Base-by-base conservation (phyloP, 768 basidiomycete genomes). In the Mycena galopus region DNA sequence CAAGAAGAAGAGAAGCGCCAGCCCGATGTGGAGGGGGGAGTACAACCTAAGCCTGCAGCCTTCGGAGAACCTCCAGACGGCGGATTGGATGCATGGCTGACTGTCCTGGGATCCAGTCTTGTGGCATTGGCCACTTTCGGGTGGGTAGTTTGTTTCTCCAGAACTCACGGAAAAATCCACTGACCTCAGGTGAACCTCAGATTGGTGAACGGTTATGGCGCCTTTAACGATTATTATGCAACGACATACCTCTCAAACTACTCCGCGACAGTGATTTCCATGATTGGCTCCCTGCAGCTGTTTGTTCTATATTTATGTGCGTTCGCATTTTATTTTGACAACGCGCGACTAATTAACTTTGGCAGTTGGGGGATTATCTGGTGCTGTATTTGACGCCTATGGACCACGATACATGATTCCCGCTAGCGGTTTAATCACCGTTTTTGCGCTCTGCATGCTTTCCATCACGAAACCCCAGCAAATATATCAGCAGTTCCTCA, bases 151-250 rank as follows among this genome's bases (percentile, higher is more conserved):
- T 64, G 14, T 2, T 11, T n/a, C 21, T 44, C 8, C 23, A 6
- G 12, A 33, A 17, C 16, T 29, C 35, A 10, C 4, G 30, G 27
- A 39, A 39, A 7, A 8, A 37, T 39, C 2, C 21, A 30, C 21
- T 32, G 35, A 47, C 25, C n/a, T 33, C 8, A 6, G 11, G 42
- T 51, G 23, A 37, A 8, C 14, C 4, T 37, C 17, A 78, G 79
- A 23, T 56, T 76, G 10, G 72, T 82, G 64, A 84, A 84, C 65
- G 76, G 77, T 0, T 83, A 78, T 39, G 84, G 84, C 37, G 82
- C 81, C 3, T 84, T 80, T 74, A 79, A 82, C 66, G 78, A 80
- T 12, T 84, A 81, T 75, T 85, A 84, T 67, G 63, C 73, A 14
- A 65, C 73, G 16, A 69, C 47, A 12, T 79, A 79, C 39, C 73